Evolutionary conservation across 2,329 filamentous ascomycete species (phyloP), one percentile per base, ranked within the genome.

Genomic region (Fusarium ramigenum): DNA sequence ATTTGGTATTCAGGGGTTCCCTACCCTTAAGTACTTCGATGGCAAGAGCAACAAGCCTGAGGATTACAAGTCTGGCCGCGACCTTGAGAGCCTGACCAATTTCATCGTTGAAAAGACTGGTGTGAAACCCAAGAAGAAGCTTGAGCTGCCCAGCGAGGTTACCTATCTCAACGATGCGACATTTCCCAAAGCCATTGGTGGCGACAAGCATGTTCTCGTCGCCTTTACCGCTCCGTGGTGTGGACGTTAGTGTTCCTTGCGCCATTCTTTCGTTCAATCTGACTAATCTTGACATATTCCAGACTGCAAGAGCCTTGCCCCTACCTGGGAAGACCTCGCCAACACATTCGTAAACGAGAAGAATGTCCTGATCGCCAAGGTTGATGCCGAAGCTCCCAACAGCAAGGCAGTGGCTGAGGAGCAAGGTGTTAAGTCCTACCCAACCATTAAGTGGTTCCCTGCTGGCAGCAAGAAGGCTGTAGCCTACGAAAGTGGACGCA

Each of bases 211-310:
- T 83, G 94, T 97, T 25, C 84, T 99, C 62, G 95, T 99, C 81
- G 95, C 97, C 50, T 99, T 99, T 84, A 99, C 97, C 77, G 96
- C 96, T 60, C 95, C 96, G 60, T 98, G 96, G 96, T 99, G 96
- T 84, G 96, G 96, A 83, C 96, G 96, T 98, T 90, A 85, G 95
- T 93, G 54, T 34, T 23, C 40, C 23, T 16, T 40, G 11, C 30
- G 32, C 44, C 25, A n/a, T 54, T 14, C 23, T 15, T 9, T 34
- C 23, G 23, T 39, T 28, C 50, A 47, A 59, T 53, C 60, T 52
- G n/a, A 34, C 69, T 76, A 57, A 70, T 23, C 47, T 30, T 59
- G 36, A 61, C 42, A 19, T 81, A 16, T 39, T 40, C 7, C 23
- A 98, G 96, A 99, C 90, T 99, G 96, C 93, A 99, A 99, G 88